A percentile compares a stretch with the other conserved stretches of the same genome.
Conservation (phyloP, 2,329 filamentous ascomycete genomes). For the Xylaria sp. region DNA sequence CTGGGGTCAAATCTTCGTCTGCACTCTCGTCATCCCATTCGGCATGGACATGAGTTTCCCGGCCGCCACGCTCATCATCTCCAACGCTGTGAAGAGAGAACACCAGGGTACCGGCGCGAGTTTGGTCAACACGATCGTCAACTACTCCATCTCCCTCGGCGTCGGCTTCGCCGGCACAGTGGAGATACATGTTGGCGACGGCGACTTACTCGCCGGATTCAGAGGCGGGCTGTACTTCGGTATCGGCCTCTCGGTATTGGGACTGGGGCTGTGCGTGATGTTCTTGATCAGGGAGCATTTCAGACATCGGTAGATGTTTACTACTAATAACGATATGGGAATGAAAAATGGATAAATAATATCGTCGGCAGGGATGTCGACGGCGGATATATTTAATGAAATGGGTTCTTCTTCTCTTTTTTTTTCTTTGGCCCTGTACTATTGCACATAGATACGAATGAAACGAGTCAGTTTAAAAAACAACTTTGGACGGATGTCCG, state of each 20-base stretch:
- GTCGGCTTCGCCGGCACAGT: conserved; percentile 49
- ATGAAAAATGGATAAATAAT: too few relatives aligned
- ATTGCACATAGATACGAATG: too few relatives aligned
- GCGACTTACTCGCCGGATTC: conserved; percentile 25
- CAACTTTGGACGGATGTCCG: too few relatives aligned
- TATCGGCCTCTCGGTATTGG: conserved; percentile 22
- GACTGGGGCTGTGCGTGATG: conserved; percentile 22
- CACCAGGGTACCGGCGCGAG: conserved; percentile 35
- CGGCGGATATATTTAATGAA: background rate
- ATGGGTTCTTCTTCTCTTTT: too few relatives aligned
- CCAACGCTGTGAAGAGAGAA: conserved; percentile 34
- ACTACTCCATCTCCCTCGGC: conserved; percentile 52
- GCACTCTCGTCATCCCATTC: conserved; percentile 42
- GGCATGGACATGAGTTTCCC: conserved; percentile 56
- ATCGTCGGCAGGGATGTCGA: background rate
- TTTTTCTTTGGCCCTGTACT: too few relatives aligned
- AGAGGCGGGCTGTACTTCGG: conserved; percentile 27
- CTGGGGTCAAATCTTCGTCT: conserved; percentile 49
- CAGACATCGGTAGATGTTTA: conserved; percentile 2
- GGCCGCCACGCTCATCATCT: conserved; percentile 46
- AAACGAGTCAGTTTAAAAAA: too few relatives aligned
- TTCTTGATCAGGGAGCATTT: conserved; percentile 20
- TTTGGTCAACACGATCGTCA: conserved; percentile 51
- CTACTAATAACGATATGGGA: too few relatives aligned
- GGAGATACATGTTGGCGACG: conserved; percentile 25